A percentile compares a stretch with the other conserved stretches of the same genome.
phyloP scores from a whole-genome alignment of 768 basidiomycete species.

The Collybiopsis confluens region DNA sequence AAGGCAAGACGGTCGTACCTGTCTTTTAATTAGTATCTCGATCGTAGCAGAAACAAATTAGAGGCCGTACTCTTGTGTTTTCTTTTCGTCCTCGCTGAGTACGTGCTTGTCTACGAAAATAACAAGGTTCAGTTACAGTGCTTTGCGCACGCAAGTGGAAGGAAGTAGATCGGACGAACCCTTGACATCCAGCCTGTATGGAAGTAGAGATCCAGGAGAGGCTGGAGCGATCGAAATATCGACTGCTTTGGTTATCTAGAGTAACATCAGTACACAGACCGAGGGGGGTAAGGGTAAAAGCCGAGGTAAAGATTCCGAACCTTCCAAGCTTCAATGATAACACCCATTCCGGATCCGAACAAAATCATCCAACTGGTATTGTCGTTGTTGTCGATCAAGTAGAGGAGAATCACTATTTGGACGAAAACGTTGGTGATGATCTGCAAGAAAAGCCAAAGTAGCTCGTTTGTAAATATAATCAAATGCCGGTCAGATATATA shows the following conservation, averaged over 20 bases:
- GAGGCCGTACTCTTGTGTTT: constrained; percentile 84
- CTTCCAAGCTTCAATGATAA: constrained; percentile 94
- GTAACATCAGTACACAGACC: constrained; percentile 10
- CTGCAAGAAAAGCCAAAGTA: too few species aligned
- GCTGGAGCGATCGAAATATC: constrained; percentile 71
- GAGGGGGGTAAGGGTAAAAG: constrained; percentile 11
- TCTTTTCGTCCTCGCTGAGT: constrained; percentile 94
- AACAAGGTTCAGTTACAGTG: background rate
- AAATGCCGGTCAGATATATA: background rate
- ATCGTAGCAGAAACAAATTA: too few species aligned
- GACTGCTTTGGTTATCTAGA: constrained; percentile 83
- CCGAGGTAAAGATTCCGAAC: constrained; percentile 30
- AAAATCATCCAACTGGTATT: constrained; percentile 99
- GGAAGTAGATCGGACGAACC: constrained; percentile 39
- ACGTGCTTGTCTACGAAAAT: constrained; percentile 80
- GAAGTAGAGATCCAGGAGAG: constrained; percentile 61
- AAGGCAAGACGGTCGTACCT: constrained; percentile 93
- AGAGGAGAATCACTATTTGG: constrained; percentile 85
- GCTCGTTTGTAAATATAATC: too few species aligned
- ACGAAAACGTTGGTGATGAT: constrained; percentile 92
- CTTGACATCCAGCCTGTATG: constrained; percentile 79
- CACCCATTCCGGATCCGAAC: constrained; percentile 77
- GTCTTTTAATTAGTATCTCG: too few species aligned
- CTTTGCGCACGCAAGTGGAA: constrained; percentile 13
- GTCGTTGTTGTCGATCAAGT: constrained; percentile 91